phyloP scores from a whole-genome alignment of 192 early-diverging fungal species.

The Podila epigama region DNA sequence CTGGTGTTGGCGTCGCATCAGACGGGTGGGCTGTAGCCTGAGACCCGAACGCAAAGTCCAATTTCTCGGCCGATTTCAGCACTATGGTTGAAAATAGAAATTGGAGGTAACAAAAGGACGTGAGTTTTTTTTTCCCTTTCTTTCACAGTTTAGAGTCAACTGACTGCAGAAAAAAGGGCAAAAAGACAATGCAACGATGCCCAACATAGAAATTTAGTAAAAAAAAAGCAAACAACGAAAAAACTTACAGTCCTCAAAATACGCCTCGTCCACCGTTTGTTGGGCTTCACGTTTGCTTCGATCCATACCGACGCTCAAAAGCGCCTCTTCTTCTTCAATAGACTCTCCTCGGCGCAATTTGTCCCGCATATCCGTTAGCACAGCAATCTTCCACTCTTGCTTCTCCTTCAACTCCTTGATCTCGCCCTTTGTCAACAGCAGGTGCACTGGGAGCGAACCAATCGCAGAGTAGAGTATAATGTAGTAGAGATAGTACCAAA shows the following conservation, averaged over 20 bases:
- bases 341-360: constrained; percentile 37
- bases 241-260: constrained; percentile 46
- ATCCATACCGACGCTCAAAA: constrained; percentile 28
- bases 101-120: background rate
- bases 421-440: constrained; percentile 33
- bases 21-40: background rate
- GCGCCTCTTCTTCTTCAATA: constrained; percentile 34
- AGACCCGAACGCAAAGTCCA: constrained; percentile 36
- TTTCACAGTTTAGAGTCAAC: background rate
- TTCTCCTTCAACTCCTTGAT: constrained; percentile 22
- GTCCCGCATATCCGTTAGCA: constrained; percentile 44
- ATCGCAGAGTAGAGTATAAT: constrained; percentile 26
- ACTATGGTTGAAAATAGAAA: constrained; percentile 22
- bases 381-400: constrained; percentile 45
- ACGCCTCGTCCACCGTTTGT: constrained; percentile 36
- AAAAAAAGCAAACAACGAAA: background rate
- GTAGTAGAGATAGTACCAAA: constrained; percentile 32
- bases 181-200: background rate
- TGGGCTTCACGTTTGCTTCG: constrained; percentile 23
- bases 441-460: constrained; percentile 35
- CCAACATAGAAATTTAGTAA: background rate
- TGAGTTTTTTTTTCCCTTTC: no score
- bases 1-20: background rate
- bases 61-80: constrained; percentile 27
- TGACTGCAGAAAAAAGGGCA: background rate